Conservation (phyloP, 208 protist genomes). For the Willaertia magna region DNA sequence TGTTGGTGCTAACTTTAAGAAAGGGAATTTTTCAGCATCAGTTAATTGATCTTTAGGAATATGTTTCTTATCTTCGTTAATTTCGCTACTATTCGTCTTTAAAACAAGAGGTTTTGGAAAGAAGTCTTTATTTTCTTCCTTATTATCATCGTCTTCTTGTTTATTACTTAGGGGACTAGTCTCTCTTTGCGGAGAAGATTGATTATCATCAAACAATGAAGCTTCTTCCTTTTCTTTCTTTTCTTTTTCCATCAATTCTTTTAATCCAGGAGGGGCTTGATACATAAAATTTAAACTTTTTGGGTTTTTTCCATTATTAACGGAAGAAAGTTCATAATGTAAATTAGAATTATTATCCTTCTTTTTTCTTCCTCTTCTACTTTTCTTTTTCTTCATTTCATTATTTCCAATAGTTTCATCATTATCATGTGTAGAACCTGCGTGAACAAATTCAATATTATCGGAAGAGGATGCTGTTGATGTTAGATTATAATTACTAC, state of each 20-base stretch:
- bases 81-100: no score
- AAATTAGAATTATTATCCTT: not conserved
- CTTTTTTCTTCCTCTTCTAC: not conserved
- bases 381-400: not conserved
- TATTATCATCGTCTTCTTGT: conserved; percentile 5
- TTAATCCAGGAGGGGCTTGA: not conserved
- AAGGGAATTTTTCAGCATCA: conserved; percentile 5
- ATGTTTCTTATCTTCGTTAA: not conserved
- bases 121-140: not conserved
- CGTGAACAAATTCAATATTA: not conserved
- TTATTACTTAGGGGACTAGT: no score
- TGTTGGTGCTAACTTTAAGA: conserved; percentile 13
- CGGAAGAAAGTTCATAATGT: not conserved
- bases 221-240: not conserved
- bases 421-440: not conserved
- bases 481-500: no score
- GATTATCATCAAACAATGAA: no score
- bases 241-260: not conserved
- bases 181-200: no score
- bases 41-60: not conserved
- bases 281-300: not conserved
- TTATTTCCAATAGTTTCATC: not conserved
- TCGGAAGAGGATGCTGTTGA: no score
- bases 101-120: no score
- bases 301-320: not conserved